A percentile compares a stretch with the other conserved stretches of the same genome.
These are phyloP conservation scores for Echites panduratus DNA, from an alignment of 257 asterid species.

Conservation along the genomic window DNA sequence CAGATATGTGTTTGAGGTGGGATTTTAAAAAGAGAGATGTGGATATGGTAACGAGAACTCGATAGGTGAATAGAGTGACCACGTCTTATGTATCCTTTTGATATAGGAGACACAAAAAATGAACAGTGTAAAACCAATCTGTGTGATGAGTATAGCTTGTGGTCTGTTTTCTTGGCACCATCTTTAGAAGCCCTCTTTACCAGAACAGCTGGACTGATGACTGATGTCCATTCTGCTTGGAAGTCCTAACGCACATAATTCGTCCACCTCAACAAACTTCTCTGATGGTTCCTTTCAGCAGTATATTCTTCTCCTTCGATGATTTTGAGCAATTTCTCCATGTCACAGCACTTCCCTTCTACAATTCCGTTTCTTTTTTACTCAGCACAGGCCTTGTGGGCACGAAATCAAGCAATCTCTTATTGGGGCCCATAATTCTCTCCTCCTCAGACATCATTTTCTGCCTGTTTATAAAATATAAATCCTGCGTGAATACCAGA, in stretches of 20 bases:
- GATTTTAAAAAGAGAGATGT: constrained; percentile 5
- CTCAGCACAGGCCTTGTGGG: not conserved
- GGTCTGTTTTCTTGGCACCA: not conserved
- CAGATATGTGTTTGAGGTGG: constrained; percentile 6
- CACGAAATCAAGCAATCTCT: not conserved
- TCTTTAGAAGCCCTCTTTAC: not conserved
- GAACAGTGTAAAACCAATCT: not conserved
- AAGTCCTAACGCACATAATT: not conserved
- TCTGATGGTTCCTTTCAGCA: not conserved
- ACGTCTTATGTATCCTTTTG: not conserved
- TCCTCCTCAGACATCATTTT: not conserved
- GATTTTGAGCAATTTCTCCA: not conserved
- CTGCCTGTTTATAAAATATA: not conserved
- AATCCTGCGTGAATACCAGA: not conserved
- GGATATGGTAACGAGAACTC: not conserved
- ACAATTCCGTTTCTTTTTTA: not conserved
- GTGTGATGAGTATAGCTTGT: not conserved
- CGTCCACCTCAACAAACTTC: not conserved
- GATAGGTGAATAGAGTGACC: constrained; percentile 8
- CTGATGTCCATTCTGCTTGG: not conserved
- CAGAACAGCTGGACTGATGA: not conserved
- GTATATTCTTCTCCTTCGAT: not conserved
- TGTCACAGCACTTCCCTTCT: not conserved
- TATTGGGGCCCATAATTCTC: not conserved
- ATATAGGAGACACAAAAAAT: not conserved